Evolutionary conservation across 192 early-diverging fungal species (phyloP), one percentile per base, ranked within the genome.

Genomic region (Phlyctochytrium arcticum): DNA sequence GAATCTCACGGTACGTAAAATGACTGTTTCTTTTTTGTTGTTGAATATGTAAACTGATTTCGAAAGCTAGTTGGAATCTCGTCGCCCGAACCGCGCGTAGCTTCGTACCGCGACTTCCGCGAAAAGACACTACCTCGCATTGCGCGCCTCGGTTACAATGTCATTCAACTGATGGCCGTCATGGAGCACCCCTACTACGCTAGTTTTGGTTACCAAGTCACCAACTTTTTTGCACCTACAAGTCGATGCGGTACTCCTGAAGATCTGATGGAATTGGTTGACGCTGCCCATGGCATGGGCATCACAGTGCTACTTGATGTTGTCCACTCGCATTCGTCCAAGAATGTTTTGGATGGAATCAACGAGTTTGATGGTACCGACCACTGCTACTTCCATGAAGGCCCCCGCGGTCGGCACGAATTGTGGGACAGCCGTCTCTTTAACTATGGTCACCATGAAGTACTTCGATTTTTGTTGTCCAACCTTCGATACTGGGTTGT

Each of bases 151-250:
- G 80, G 80, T 9, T 84, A 84, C 70, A 84, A 84, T 57, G 57
- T 64, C 39, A 77, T 84, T 47, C 82, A 84, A 57, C 44, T 84
- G 10, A 83, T 84, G 80, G 96, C 96, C 34, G 75, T 98, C 48
- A 97, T 97, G 95, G 96, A 98, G 73, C 96, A 98, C 62, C 94
- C 96, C 29, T 98, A 98, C 76, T 98, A 97, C 64, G 96, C 94
- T 36, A 91, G 89, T 7, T 98, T 98, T 64, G 96, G 96, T 3
- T 98, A 98, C 73, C 96, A 98, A 70, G 96, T 98, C 50, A 95
- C 96, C 32, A 92, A 87, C 66, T 97, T 96, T 75, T 98, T 93
- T 76, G 92, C 92, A n/a, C 85, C 88, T 32, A 89, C 92, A 54
- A 88, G 86, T 71, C 89, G 95, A 31, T 96, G 90, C 68, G 95